These are phyloP conservation scores for Yamagishiella unicocca DNA, from an alignment of 139 green algal genomes.

Conservation along the genomic window DNA sequence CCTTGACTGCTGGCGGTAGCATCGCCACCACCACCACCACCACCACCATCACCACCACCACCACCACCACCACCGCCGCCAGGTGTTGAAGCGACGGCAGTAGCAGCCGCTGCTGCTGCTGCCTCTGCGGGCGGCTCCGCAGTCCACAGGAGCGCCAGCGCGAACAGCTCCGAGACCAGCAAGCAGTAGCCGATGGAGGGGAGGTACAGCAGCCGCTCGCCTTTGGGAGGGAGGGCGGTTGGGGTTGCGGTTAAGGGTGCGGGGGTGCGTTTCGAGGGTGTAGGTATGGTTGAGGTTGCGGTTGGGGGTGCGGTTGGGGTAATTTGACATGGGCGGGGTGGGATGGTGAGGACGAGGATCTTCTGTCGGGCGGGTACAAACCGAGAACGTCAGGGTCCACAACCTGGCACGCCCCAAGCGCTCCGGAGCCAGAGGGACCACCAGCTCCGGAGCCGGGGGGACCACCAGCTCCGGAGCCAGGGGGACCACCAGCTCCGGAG, in stretches of 20 bases:
- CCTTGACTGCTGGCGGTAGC: too few relatives aligned
- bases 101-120: not conserved
- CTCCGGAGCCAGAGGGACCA: too few relatives aligned
- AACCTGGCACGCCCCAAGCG: too few relatives aligned
- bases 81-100: not conserved
- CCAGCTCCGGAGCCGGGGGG: too few relatives aligned
- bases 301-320: not conserved
- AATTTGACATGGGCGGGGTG: not conserved
- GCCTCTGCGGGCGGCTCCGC: not conserved
- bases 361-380: too few relatives aligned
- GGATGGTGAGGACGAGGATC: too few relatives aligned
- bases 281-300: not conserved
- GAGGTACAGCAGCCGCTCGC: constrained; percentile 86
- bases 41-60: not conserved
- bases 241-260: too few relatives aligned
- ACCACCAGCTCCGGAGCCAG: too few relatives aligned
- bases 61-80: not conserved
- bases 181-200: constrained; percentile 82
- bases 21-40: not conserved
- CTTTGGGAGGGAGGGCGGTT: constrained; percentile 1
- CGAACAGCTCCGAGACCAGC: constrained; percentile 65
- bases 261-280: not conserved
- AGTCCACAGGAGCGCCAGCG: constrained; percentile 10
- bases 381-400: too few relatives aligned
- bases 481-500: too few relatives aligned